Evolutionary conservation across 108 stramenopile genomes (phyloP).

Genomic region (Skeletonema tropicum): DNA sequence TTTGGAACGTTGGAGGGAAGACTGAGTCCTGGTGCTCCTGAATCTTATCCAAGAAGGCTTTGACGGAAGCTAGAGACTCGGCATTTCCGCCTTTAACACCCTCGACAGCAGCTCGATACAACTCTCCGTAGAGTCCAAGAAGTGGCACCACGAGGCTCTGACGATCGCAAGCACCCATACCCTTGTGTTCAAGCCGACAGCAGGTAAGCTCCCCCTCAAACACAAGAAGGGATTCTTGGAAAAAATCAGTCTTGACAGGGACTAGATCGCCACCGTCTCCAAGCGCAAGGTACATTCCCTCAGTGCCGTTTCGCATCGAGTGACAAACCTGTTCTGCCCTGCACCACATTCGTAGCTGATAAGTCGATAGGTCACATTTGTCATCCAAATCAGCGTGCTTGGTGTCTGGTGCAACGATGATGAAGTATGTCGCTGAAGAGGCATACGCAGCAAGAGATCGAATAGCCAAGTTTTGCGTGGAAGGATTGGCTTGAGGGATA

Average conservation of each 20-base stretch:
- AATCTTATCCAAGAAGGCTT: conserved; percentile 38
- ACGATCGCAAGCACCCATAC: conserved; percentile 43
- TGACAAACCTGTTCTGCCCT: conserved; percentile 50
- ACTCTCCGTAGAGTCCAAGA: conserved; percentile 46
- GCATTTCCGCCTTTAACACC: conserved; percentile 36
- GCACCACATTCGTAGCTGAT: conserved; percentile 50
- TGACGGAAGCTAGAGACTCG: conserved; percentile 33
- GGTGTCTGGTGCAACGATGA: conserved; percentile 41
- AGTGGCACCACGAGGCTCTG: conserved; percentile 47
- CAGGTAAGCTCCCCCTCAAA: conserved; percentile 47
- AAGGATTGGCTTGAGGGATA: conserved; percentile 44
- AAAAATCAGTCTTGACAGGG: conserved; percentile 18
- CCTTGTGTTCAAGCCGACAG: conserved; percentile 48
- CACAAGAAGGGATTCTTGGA: conserved; percentile 34
- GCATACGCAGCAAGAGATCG: conserved; percentile 43
- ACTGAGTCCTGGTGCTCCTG: conserved; percentile 42
- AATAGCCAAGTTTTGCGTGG: conserved; percentile 39
- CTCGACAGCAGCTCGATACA: conserved; percentile 29
- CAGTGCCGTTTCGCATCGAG: conserved; percentile 37
- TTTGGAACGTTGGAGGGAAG: conserved; percentile 41
- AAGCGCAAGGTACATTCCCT: conserved; percentile 40
- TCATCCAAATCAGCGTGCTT: conserved; percentile 33
- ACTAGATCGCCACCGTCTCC: not conserved
- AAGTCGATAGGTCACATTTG: conserved; percentile 29
- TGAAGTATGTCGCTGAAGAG: conserved; percentile 39